Percentiles rank a stretch among this genome's conserved stretches.
Conservation (phyloP, 23 red algal species). For the Cyanidioschyzon merolae region DNA sequence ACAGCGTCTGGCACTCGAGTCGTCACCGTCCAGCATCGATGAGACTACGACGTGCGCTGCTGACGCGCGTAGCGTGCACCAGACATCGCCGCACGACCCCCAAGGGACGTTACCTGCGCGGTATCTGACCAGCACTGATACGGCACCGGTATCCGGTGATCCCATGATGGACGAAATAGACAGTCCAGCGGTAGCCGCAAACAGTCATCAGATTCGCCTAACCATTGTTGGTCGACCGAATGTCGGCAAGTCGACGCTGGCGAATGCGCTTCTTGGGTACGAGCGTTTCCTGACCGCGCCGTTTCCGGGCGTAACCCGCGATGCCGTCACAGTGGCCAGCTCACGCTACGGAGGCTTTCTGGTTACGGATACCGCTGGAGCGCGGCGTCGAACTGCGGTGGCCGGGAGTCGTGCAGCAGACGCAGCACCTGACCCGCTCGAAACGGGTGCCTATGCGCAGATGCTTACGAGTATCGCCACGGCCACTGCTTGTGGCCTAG, state of each 20-base stretch:
- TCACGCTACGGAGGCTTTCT: background rate
- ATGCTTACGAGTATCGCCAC: background rate
- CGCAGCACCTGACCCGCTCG: background rate
- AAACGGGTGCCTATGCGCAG: background rate
- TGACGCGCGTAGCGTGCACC: background rate
- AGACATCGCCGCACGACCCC: background rate
- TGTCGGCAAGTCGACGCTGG: slow-evolving; percentile 86
- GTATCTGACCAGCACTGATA: background rate
- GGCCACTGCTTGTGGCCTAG: slow-evolving; percentile 3
- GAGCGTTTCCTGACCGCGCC: slow-evolving; percentile 58
- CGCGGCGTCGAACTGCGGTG: background rate
- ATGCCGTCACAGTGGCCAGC: slow-evolving; percentile 28
- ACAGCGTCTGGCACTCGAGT: no score
- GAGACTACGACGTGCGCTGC: background rate
- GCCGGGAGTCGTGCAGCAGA: background rate
- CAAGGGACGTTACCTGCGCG: background rate
- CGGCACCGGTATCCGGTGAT: background rate
- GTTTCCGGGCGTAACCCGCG: slow-evolving; percentile 77
- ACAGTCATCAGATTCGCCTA: background rate
- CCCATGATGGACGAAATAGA: background rate
- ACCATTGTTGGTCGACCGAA: slow-evolving; percentile 86
- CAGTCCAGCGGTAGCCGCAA: background rate
- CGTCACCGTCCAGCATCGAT: background rate
- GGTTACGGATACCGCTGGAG: slow-evolving; percentile 11
- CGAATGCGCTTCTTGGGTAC: slow-evolving; percentile 53